Evolutionary conservation across 2,329 filamentous ascomycete species (phyloP), one percentile per base, ranked within the genome.

Genomic region (Cordyceps cateniannulata): DNA sequence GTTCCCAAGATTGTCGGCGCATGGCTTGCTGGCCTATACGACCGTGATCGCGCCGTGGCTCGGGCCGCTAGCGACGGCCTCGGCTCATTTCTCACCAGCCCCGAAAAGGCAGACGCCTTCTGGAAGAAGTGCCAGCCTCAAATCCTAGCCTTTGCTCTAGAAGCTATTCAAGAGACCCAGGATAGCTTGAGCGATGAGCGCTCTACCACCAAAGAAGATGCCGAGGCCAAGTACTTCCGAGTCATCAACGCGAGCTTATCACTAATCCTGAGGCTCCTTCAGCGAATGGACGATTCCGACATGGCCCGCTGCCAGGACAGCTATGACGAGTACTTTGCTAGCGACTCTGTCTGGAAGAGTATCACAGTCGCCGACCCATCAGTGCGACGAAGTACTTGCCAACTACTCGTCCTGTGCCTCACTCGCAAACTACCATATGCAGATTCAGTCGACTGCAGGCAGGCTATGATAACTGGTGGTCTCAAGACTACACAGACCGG

Each of bases 11-110:
- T 96, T 40, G 86, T 96, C 50, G 92, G 89, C 10, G 82, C 91
- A n/a, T 99, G 96, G 95, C 81, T 98, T 14, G 89, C 90, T 8
- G 95, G 93, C 1, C 83, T 89, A 1, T 96, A 92, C 70, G 95
- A 99, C 72, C 88, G 85, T 65, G 93, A 99, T 70, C 85, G 86
- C 60, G 81, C 81, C 20, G 91, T 92, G 16, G 81, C 89, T 8
- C 85, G 86, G 61, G 85, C 90, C n/a, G 92, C 93, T 2, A 81
- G 84, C 62, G 87, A 93, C 50, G 89, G 93, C 0, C 79, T 97
- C 20, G 82, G 83, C 0, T 83, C 82, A 2, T 90, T 96, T 45
- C 88, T 98, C 60, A 83, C 83, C 22, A 91, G 88, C 0, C 84
- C 89, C 20, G 91, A 96, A 60, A 99, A 97, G 75, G 77, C 88